Evolutionary conservation across 179 eudicot genomes (phyloP), one percentile per base, ranked within the genome.

Genomic region (Vitellaria paradoxa): DNA sequence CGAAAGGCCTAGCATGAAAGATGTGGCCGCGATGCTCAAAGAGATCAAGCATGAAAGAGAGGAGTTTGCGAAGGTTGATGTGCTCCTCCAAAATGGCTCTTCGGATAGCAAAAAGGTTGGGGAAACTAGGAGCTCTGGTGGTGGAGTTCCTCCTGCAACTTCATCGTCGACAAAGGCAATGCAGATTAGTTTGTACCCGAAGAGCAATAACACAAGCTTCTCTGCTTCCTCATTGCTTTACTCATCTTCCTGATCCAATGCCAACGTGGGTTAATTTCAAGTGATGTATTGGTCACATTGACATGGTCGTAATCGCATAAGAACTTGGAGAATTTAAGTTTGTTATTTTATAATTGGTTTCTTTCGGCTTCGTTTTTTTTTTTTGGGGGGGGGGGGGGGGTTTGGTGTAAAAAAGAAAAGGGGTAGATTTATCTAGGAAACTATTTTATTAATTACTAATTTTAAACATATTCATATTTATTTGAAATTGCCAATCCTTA

Each of bases 171-270:
- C 69, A 15, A 17, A 57, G 45, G 78, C 69, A 21, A 76, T 74
- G 65, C 82, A 67, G 55, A 81, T 63, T 67, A 57, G 18, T 23
- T 65, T 86, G 82, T 84, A 74, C 59, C 76, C 76, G 0, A 82
- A 80, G 65, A 89, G 88, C 84, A 87, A 86, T 70, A 85, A 87
- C 77, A 88, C 86, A 68, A 92, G 92, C 83, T 92, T 90, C 83
- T 90, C 97, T 17, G 90, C 86, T 23, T 86, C 97, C 73, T 87
- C 93, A 24, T 84, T 90, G 85, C 88, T 91, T 45, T 88, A 91
- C 83, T 88, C 97, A 70, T 84, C 89, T 21, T 78, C 93, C 73
- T 56, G 91, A 73, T 56, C 82, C 30, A 82, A 80, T 80, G 79
- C 56, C 63, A 81, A 74, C 56, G 50, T 47, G 68, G 66, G 84